phyloP scores from a whole-genome alignment of 768 basidiomycete species.

The Russula sp. region DNA sequence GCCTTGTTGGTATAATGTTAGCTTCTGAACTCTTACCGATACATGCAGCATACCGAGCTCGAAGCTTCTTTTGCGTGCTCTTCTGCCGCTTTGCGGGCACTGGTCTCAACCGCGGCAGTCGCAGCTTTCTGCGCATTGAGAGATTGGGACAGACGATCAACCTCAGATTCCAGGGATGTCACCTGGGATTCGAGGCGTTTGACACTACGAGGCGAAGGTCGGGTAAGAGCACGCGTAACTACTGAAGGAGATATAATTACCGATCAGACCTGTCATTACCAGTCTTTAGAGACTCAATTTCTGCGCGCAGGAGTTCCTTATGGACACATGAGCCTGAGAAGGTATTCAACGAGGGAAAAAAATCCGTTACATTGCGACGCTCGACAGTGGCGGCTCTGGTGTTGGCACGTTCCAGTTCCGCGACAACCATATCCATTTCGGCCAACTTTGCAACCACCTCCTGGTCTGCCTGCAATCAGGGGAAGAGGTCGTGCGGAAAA shows the following conservation, averaged over 20 bases:
- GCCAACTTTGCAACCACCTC: slow-evolving; percentile 86
- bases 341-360: background rate
- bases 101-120: slow-evolving; percentile 43
- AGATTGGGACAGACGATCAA: slow-evolving; percentile 58
- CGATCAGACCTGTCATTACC: slow-evolving; percentile 65
- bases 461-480: slow-evolving; percentile 52
- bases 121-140: slow-evolving; percentile 55
- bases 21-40: background rate
- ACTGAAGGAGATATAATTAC: slow-evolving; percentile 38
- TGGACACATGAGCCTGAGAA: background rate
- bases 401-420: slow-evolving; percentile 93
- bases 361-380: slow-evolving; percentile 69
- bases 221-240: slow-evolving; percentile 3
- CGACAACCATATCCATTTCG: slow-evolving; percentile 92
- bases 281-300: slow-evolving; percentile 85
- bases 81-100: slow-evolving; percentile 48
- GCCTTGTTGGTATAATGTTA: slow-evolving; percentile 33
- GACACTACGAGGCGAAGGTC: slow-evolving; percentile 41
- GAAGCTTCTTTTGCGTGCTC: slow-evolving; percentile 55
- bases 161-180: slow-evolving; percentile 69
- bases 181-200: slow-evolving; percentile 69
- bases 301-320: slow-evolving; percentile 90
- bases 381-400: slow-evolving; percentile 89
- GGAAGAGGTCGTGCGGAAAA: background rate
- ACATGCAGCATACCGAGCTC: slow-evolving; percentile 40